Base-by-base conservation (phyloP, 1,284 basidiomycete genomes). In the Amylostereum chailletii region DNA sequence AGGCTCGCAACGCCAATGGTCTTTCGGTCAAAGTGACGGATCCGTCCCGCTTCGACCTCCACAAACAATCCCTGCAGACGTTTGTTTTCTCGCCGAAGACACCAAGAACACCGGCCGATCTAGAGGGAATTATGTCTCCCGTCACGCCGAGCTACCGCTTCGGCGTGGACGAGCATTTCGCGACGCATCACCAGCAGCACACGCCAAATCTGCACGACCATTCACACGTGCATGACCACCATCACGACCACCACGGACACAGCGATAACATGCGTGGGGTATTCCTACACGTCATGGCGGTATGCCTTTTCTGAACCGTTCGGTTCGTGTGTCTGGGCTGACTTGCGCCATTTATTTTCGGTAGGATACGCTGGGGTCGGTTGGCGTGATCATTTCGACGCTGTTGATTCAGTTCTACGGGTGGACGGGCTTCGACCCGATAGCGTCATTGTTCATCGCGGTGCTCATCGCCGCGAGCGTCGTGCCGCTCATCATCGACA, bases 181-280 rank as follows among this genome's bases (percentile, higher is more conserved):
- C 71, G 41, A 69, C 72, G 47, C 75, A 79, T 55, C 66, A 74
- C 31, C 64, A 67, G 33, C 69, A 67, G 29, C 76, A 77, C 55
- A 63, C 61, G 30, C 75, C 77, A 2, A 78, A 79, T 57, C 56
- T 75, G 45, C 79, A 83, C 56, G 72, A 75, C 54, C 79, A 83
- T 56, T 65, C 63, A 1, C 72, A 77, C 58, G 61, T 61, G 7
- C 75, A 75, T 57, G 62, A 60, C 6, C 75, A 74, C 58, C 65
- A 65, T 26, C 74, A 81, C 48, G 69, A 72, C 27, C 81, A 89
- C 60, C 86, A 86, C 65, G 85, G 87, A 0, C 92, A 95, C 61
- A 93, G 89, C 65, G 93, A 99, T 67, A 99, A 99, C 65, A 99
- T 99, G 96, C 87, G 94, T 44, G 96, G 96, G n/a, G 94, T 99